These are phyloP conservation scores for Parafenestella ontariensis DNA, from an alignment of 2,329 filamentous ascomycete species.

Conservation along the genomic window DNA sequence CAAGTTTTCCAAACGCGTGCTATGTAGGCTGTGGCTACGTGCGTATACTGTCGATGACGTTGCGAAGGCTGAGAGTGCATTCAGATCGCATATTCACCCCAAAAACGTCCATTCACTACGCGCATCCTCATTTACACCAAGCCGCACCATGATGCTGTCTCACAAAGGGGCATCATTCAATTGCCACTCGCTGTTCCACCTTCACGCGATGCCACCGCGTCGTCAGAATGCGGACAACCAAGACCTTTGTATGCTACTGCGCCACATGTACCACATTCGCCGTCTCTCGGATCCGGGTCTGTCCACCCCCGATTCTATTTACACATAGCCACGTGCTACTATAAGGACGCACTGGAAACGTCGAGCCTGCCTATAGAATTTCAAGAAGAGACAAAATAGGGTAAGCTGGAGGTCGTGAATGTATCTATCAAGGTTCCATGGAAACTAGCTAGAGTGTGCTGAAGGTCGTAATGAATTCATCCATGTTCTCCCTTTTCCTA, in stretches of 20 bases:
- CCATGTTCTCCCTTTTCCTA: too few relatives aligned
- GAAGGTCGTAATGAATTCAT: too few relatives aligned
- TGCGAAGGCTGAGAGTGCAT: not conserved
- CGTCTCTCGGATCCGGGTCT: not conserved
- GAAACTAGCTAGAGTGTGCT: too few relatives aligned
- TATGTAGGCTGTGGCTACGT: not conserved
- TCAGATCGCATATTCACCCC: not conserved
- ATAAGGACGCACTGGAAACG: too few relatives aligned
- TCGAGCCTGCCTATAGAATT: too few relatives aligned
- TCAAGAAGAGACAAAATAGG: too few relatives aligned
- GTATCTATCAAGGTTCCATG: too few relatives aligned
- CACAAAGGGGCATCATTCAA: not conserved
- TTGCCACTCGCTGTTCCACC: not conserved
- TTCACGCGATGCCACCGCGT: not conserved
- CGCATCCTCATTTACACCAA: not conserved
- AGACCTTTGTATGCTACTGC: not conserved
- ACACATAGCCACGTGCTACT: too few relatives aligned
- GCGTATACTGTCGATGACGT: not conserved
- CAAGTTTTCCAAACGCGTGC: not conserved
- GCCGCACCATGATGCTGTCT: not conserved
- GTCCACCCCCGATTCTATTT: too few relatives aligned
- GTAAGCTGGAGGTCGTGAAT: too few relatives aligned
- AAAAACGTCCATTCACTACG: not conserved
- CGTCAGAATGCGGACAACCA: not conserved
- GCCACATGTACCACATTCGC: not conserved